These are phyloP conservation scores for Gleditsia sinensis DNA, from an alignment of 306 rosid genomes.

Conservation along the genomic window DNA sequence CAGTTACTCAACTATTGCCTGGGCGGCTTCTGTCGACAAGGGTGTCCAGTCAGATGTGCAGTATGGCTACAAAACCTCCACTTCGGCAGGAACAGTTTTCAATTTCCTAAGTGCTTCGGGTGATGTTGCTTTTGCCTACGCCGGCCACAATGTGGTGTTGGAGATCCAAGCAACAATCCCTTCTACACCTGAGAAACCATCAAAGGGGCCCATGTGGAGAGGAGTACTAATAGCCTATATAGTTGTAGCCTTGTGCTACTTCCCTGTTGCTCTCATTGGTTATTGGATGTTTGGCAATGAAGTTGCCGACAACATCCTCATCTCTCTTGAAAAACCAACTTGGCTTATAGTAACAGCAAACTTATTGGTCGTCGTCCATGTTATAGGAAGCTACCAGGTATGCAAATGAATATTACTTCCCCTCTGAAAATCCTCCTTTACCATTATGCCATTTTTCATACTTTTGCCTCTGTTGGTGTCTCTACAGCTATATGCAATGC, in stretches of 20 bases:
- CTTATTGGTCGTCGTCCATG: slow-evolving; percentile 69
- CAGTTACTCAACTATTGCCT: slow-evolving; percentile 18
- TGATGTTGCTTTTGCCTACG: slow-evolving; percentile 70
- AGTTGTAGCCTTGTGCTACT: slow-evolving; percentile 69
- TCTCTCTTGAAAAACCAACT: slow-evolving; percentile 56
- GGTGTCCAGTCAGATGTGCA: neutral
- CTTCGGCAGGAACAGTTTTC: slow-evolving; percentile 42
- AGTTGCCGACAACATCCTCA: slow-evolving; percentile 61
- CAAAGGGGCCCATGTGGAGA: slow-evolving; percentile 74
- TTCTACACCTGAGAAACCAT: slow-evolving; percentile 66
- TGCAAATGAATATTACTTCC: too few species aligned
- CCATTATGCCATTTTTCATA: neutral
- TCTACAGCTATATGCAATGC: slow-evolving; percentile 74
- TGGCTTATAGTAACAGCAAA: slow-evolving; percentile 73
- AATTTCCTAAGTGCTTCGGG: slow-evolving; percentile 62
- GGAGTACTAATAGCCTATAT: slow-evolving; percentile 64
- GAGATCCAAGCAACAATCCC: slow-evolving; percentile 82
- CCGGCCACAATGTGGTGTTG: slow-evolving; percentile 72
- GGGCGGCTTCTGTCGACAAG: slow-evolving; percentile 14
- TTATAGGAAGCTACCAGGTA: slow-evolving; percentile 83
- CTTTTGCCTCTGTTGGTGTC: neutral
- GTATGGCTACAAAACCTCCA: neutral
- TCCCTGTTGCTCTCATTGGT: slow-evolving; percentile 75
- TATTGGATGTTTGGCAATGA: slow-evolving; percentile 59
- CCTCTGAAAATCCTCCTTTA: neutral